Evolutionary conservation across 1,139 yeast species (phyloP).

Genomic region (Nadsonia starkeyi-henricii): DNA sequence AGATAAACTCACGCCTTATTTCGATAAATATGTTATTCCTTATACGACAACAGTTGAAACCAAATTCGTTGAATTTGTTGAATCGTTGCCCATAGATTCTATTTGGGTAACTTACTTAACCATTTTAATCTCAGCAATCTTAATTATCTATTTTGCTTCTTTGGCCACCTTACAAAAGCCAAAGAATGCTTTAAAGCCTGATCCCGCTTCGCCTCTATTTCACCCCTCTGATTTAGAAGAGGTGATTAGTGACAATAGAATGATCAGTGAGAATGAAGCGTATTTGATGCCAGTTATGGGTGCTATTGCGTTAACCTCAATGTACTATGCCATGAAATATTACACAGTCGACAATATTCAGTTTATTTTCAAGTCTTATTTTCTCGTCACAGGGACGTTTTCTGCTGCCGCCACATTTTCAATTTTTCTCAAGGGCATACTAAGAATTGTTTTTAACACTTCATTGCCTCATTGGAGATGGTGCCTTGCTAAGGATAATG

Average conservation of each 20-base stretch:
- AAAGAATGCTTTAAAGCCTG: constrained; percentile 30
- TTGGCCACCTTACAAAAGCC: constrained; percentile 33
- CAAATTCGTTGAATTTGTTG: neutral
- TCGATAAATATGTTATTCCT: neutral
- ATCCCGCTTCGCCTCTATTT: constrained; percentile 26
- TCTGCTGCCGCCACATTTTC: constrained; percentile 19
- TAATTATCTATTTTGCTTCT: constrained; percentile 28
- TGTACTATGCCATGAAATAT: constrained; percentile 27
- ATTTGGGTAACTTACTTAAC: constrained; percentile 13
- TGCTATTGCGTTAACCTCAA: constrained; percentile 23
- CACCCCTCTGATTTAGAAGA: constrained; percentile 36
- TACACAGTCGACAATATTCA: constrained; percentile 21
- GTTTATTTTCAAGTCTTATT: constrained; percentile 23
- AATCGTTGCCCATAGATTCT: constrained; percentile 5
- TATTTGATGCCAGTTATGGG: constrained; percentile 31
- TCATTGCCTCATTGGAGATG: constrained; percentile 20
- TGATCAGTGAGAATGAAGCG: constrained; percentile 19
- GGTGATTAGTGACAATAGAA: constrained; percentile 4
- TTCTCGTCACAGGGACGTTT: constrained; percentile 21
- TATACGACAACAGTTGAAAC: neutral
- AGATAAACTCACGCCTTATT: neutral
- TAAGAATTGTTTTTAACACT: constrained; percentile 16
- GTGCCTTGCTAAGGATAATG: constrained; percentile 23
- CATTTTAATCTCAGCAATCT: constrained; percentile 19
- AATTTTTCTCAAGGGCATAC: constrained; percentile 15